Percentiles rank a stretch among this genome's conserved stretches.
Conservation (phyloP, 768 basidiomycete genomes). For the Mycena leptocephala region DNA sequence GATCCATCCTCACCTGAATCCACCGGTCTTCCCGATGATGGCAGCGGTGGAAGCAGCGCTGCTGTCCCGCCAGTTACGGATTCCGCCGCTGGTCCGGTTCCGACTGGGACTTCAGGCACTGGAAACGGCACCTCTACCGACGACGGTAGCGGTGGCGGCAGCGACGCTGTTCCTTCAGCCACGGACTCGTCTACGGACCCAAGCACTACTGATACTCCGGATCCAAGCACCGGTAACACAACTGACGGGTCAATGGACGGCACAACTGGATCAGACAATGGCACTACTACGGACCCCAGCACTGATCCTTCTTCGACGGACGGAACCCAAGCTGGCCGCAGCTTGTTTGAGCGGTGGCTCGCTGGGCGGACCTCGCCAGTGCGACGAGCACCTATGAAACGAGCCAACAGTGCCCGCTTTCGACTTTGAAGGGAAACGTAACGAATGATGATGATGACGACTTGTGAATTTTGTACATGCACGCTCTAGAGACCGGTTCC, state of each 20-base stretch:
- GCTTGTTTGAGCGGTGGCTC: conserved; percentile 9
- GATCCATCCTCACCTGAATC: neutral
- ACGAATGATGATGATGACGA: neutral
- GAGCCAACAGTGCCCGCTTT: conserved; percentile 15
- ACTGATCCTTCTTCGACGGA: too few relatives aligned
- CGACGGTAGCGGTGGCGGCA: neutral
- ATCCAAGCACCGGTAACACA: neutral
- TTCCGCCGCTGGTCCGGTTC: neutral
- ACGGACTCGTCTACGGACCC: neutral
- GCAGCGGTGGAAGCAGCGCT: neutral
- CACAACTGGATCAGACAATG: neutral
- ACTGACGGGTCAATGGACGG: neutral
- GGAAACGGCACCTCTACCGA: neutral
- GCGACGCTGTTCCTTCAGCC: too few relatives aligned
- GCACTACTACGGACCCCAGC: neutral
- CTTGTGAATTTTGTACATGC: conserved; percentile 11
- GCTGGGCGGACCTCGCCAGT: neutral
- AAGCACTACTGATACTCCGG: neutral
- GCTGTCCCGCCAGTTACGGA: neutral
- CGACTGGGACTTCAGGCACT: neutral
- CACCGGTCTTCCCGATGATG: neutral
- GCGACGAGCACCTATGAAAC: neutral
- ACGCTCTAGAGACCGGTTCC: conserved; percentile 15
- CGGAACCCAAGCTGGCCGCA: neutral
- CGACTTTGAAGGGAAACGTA: neutral